These are phyloP conservation scores for Tephrocybe sp. DNA, from an alignment of 768 basidiomycete genomes.

Conservation along the genomic window DNA sequence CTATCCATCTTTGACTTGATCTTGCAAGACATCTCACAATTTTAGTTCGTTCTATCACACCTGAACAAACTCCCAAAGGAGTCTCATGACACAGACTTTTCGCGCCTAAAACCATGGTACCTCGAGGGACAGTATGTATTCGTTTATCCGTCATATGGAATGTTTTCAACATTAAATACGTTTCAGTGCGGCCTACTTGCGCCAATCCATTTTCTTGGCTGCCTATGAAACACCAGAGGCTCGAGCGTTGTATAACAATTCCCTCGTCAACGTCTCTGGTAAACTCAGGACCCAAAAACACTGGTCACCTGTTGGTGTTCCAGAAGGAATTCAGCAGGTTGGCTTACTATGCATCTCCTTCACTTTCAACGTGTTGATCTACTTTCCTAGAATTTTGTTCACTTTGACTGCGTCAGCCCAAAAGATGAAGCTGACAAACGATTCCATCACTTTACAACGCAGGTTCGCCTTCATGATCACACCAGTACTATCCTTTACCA, in stretches of 20 bases:
- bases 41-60: conserved; percentile 78
- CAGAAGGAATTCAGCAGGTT: conserved; percentile 81
- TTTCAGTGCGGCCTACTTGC: conserved; percentile 73
- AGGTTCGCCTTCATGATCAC: conserved; percentile 41
- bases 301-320: conserved; percentile 77
- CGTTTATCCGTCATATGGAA: background rate
- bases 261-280: conserved; percentile 80
- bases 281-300: conserved; percentile 67
- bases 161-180: background rate
- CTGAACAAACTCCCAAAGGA: conserved; percentile 91
- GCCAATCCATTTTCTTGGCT: conserved; percentile 87
- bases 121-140: conserved; percentile 82
- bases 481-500: too few species aligned
- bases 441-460: conserved; percentile 83
- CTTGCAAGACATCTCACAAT: background rate
- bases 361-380: background rate
- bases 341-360: conserved; percentile 13
- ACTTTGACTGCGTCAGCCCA: conserved; percentile 69
- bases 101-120: conserved; percentile 97
- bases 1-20: background rate
- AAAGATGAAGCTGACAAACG: conserved; percentile 85
- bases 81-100: conserved; percentile 93
- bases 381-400: conserved; percentile 56
- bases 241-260: conserved; percentile 71
- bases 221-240: conserved; percentile 89